Evolutionary conservation across 73 alveolate genomes (phyloP), one percentile per base, ranked within the genome.

Genomic region (Durusdinium trenchii): DNA sequence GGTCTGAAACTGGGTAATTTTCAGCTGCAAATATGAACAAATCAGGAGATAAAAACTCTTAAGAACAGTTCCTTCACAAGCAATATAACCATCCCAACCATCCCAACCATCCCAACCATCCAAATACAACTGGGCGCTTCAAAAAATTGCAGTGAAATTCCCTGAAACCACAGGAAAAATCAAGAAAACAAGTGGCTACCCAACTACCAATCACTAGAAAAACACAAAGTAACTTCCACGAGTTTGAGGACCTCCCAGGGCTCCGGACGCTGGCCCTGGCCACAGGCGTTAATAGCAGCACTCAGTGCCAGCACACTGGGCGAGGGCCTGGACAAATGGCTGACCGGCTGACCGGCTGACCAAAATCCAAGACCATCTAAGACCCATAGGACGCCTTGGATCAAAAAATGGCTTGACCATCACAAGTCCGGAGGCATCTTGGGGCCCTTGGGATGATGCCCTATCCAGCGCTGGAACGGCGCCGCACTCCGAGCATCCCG

Each of bases 241-340:
- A 54, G 20, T 54, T 2, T n/a, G 83, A 3, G 5, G 28, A 18
- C 50, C 46, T 30, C 83, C 7, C 36, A 7, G 46, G 38, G 64
- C 62, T 42, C 93, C 75, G 3, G 20, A n/a, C 93, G 93, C 40
- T 52, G 83, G 28, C 84, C 95, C 57, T 14, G 95, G 48, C 84
- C 64, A 60, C 60, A 40, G 86, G 96, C 96, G 18, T 90, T 90
- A 45, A 90, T 67, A 26, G 83, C 96, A 3, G 96, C 86, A 54
- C 96, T 90, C 76, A 90, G 51, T 30, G 86, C 48, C 73, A 90
- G 62, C 36, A 90, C 86, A 51, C 67, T 73, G 40, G 96, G 95
- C 67, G 30, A 32, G 4, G 75, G 79, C 95, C 95, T 87, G n/a
- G 62, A 45, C 87, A 23, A 2, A 60, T 32, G n/a, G n/a, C n/a